Evolutionary conservation across 805 yeast genomes (phyloP), one percentile per base, ranked within the genome.

Genomic region (Schwanniomyces pseudopolymorphus): DNA sequence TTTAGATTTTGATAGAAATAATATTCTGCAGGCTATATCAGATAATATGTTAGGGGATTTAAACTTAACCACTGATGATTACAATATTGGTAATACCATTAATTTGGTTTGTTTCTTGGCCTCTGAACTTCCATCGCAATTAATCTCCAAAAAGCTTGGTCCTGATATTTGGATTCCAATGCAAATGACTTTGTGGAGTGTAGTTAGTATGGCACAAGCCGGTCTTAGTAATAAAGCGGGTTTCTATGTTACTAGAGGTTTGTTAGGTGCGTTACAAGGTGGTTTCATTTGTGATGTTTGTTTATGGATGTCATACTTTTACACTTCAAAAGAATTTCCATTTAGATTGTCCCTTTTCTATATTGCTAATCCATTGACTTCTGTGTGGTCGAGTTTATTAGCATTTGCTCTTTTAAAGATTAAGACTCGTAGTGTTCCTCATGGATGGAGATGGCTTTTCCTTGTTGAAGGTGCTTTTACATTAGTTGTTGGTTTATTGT

Each of bases 221-320:
- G 69, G 67, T 14, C 61, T 83, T 46, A 62, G 52, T 2, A 62
- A 63, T 36, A 70, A 63, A 47, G 56, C 69, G 1, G 72, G 79
- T 0, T 83, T 80, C 50, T 69, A 63, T 46, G 69, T 67, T 8
- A 72, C 81, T 4, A 67, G 87, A 49, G 76, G 77, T 0, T 65
- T 81, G 4, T 56, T 82, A 37, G 89, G 85, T 1, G 55, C 75
- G 3, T 60, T 79, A n/a, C 84, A 84, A 59, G 89, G 89, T 46
- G 89, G 89, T 0, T 83, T 83, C 48, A 83, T 85, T 44, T 84
- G 86, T 27, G 89, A 84, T 54, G 64, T 78, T 27, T 74, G 79
- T 45, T 64, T 84, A 40, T 85, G 85, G 81, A 66, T 85, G 61
- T 77, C 85, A 1, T 85, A 83, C 61, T 85, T 84, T 63, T 85